A percentile compares a stretch with the other conserved stretches of the same genome.
phyloP scores from a whole-genome alignment of 2,329 filamentous ascomycete genomes.

The Sarocladium kiliense region DNA sequence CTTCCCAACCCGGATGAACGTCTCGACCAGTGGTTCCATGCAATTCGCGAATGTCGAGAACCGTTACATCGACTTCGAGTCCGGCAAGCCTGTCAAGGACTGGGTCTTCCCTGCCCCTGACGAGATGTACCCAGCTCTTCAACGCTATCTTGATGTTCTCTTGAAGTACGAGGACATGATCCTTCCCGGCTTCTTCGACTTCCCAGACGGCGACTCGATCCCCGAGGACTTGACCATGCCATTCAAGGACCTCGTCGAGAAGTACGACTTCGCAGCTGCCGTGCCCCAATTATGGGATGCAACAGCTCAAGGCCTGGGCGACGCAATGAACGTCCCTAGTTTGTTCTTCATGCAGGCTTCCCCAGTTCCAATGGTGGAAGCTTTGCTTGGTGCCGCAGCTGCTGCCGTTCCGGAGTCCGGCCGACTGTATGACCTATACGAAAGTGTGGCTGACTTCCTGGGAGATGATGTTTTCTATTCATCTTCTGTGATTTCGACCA shows the following conservation, averaged over 20 bases:
- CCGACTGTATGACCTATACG: conserved; percentile 28
- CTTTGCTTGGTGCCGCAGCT: conserved; percentile 15
- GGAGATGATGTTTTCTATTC: conserved; percentile 27
- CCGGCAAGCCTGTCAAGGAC: conserved; percentile 21
- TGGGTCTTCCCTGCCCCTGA: conserved; percentile 15
- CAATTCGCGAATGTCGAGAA: conserved; percentile 23
- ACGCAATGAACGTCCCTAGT: conserved; percentile 32
- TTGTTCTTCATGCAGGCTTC: conserved; percentile 31
- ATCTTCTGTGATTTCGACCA: conserved; percentile 23
- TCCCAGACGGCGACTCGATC: conserved; percentile 29
- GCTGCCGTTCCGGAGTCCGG: conserved; percentile 16
- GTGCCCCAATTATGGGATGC: conserved; percentile 32
- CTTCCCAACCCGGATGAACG: conserved; percentile 25
- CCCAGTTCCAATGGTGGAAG: conserved; percentile 16
- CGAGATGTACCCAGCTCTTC: conserved; percentile 18
- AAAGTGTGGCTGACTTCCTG: conserved; percentile 24
- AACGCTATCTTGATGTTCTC: conserved; percentile 20
- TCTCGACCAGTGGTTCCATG: conserved; percentile 24
- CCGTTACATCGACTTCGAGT: conserved; percentile 28
- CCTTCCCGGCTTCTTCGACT: conserved; percentile 29
- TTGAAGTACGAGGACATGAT: conserved; percentile 23
- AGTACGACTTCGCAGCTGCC: conserved; percentile 36
- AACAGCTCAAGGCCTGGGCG: conserved; percentile 35
- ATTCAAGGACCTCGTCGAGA: conserved; percentile 39
- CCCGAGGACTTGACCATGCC: conserved; percentile 31